These are phyloP conservation scores for Asterophora parasitica DNA, from an alignment of 768 basidiomycete species.

Conservation along the genomic window DNA sequence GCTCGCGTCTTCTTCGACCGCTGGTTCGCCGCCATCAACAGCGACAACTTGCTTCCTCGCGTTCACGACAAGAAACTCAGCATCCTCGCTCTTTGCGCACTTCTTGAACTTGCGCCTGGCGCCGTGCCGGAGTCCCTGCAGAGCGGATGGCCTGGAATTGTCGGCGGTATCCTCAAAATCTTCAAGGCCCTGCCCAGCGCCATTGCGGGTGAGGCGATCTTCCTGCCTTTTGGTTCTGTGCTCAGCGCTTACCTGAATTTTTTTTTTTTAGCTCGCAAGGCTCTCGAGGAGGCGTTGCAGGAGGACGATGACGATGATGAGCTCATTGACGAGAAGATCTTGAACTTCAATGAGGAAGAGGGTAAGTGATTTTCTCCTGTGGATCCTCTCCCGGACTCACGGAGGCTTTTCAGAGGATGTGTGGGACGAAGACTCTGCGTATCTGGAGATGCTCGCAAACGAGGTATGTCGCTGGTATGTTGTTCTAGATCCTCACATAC, in stretches of 20 bases:
- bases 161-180: conserved; percentile 62
- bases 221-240: background rate
- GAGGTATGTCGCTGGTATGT: conserved; percentile 43
- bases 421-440: conserved; percentile 87
- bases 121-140: conserved; percentile 54
- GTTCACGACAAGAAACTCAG: conserved; percentile 90
- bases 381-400: conserved; percentile 1
- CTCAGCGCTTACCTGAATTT: background rate
- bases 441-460: conserved; percentile 79
- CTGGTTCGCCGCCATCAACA: conserved; percentile 77
- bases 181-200: conserved; percentile 80
- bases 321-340: conserved; percentile 46
- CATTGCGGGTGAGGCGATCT: conserved; percentile 48
- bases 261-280: conserved; percentile 48
- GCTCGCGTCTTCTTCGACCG: conserved; percentile 76
- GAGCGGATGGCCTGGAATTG: conserved; percentile 73
- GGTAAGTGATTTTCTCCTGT: conserved; percentile 30
- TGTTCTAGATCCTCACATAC: conserved; percentile 3
- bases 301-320: conserved; percentile 41
- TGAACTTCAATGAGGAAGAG: conserved; percentile 68
- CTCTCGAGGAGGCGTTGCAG: conserved; percentile 46
- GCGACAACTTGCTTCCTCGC: conserved; percentile 58
- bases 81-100: conserved; percentile 68
- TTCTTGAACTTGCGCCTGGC: conserved; percentile 65
- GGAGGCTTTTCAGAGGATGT: conserved; percentile 60